A percentile compares a stretch with the other conserved stretches of the same genome.
Evolutionary conservation across 2,329 filamentous ascomycete species (phyloP).

Genomic region (Didymella sp.): DNA sequence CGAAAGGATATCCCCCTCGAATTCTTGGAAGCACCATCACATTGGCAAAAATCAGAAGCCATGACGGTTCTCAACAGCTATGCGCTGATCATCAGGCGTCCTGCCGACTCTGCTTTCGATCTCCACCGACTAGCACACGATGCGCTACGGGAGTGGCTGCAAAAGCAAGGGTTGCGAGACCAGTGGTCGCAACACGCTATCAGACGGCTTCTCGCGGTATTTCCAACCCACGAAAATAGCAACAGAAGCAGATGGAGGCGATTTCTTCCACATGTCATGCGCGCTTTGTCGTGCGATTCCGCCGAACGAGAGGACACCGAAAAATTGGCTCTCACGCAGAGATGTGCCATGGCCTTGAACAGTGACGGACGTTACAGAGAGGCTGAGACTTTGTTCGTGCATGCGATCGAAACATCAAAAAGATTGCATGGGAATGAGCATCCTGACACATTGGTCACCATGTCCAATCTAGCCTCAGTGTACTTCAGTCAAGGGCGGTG

Average conservation of each 20-base stretch:
- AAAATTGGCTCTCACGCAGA: neutral
- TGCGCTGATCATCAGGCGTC: neutral
- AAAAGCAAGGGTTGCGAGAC: neutral
- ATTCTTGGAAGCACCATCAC: neutral
- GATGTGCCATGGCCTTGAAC: neutral
- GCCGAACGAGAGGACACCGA: neutral
- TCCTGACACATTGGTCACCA: neutral
- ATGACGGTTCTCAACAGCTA: neutral
- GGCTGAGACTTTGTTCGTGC: neutral
- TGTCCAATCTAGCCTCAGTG: neutral
- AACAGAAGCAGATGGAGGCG: neutral
- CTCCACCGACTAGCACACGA: neutral
- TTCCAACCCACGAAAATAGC: neutral
- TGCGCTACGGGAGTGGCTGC: neutral
- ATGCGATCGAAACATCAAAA: neutral
- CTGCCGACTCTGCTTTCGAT: neutral
- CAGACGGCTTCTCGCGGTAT: neutral
- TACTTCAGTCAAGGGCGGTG: neutral
- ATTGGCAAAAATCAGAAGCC: neutral
- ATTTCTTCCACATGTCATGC: neutral
- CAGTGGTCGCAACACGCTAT: neutral
- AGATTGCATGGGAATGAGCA: neutral
- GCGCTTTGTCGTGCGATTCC: neutral
- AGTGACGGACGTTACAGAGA: neutral
- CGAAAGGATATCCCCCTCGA: neutral